Evolutionary conservation across 2,329 filamentous ascomycete species (phyloP), one percentile per base, ranked within the genome.

Genomic region (Mycosphaerella arachidis): DNA sequence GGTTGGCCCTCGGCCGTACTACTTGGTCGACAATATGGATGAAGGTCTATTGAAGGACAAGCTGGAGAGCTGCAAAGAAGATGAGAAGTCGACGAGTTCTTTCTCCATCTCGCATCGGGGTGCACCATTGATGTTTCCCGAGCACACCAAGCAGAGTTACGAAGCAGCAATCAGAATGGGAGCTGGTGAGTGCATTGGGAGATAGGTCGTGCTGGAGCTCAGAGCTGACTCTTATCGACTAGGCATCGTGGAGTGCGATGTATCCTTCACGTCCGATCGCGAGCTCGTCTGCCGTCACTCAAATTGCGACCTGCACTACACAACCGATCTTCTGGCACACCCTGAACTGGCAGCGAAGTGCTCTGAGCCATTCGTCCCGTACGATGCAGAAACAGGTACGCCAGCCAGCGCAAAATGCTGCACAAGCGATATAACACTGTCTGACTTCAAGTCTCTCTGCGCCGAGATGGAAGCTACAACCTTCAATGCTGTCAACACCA

Each of bases 401-500:
- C 84, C 77, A 0, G 87, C 87, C 1, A 79, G 76, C 16, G 87
- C 86, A 12, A 83, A 83, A 65, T 90, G 87, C 79, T 90, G 87
- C 78, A 89, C 87, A 2, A 85, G 81, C 66, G 88, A 90, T 70
- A 83, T 90, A 68, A 89, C 87, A 0, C 75, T 87, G 10, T 79
- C 79, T 50, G 88, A 90, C 74, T 89, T 84, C 78, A 84, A 85
- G 73, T 77, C 80, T 5, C 81, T 90, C 5, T 90, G 87, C 75
- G 82, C 82, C 68, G 89, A 89, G 75, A 89, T 88, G 85, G 87
- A 90, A 68, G 82, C 82, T 53, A 82, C 75, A 70, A 85, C 87
- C 68, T 72, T 78, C 64, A 80, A 76, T 50, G 86, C 85, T 35
- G 81, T 81, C 20, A 89, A 81, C 1, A 75, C 83, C 0, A 72